Evolutionary conservation across 164 flowering plant species (phyloP).

Genomic region (Kingdonia uniflora): DNA sequence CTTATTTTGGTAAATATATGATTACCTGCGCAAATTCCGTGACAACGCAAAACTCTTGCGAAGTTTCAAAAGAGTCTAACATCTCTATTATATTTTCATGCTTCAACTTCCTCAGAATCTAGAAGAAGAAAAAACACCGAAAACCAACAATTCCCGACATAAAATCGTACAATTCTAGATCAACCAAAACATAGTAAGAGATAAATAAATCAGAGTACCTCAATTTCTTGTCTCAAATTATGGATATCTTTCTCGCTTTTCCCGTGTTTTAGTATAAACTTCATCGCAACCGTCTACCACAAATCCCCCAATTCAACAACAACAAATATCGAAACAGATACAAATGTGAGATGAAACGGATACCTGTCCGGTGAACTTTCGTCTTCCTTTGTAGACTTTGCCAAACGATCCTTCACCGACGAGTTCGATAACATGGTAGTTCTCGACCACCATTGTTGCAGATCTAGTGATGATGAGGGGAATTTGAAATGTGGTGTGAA

Average conservation of each 20-base stretch:
- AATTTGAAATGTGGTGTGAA: too few species aligned
- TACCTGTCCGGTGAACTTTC: slow-evolving; percentile 85
- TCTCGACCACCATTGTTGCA: slow-evolving; percentile 62
- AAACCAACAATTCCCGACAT: too few species aligned
- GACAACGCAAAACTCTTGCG: slow-evolving; percentile 95
- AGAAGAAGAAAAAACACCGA: not conserved
- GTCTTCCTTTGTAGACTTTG: slow-evolving; percentile 88
- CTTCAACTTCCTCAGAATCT: slow-evolving; percentile 87
- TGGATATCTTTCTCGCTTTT: slow-evolving; percentile 91
- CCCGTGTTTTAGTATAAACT: slow-evolving; percentile 89
- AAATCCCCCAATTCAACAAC: not conserved
- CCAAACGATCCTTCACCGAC: slow-evolving; percentile 99
- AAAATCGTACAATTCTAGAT: too few species aligned
- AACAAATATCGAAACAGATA: not conserved
- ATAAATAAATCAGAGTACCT: slow-evolving; percentile 33
- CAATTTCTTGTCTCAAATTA: slow-evolving; percentile 90
- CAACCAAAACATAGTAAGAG: not conserved
- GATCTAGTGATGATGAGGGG: too few species aligned
- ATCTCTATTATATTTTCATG: slow-evolving; percentile 94
- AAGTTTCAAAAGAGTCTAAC: slow-evolving; percentile 95
- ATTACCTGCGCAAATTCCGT: slow-evolving; percentile 94
- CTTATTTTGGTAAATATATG: too few species aligned
- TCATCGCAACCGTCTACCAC: slow-evolving; percentile 91
- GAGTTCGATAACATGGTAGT: slow-evolving; percentile 88
- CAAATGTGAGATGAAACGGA: not conserved